phyloP scores from a whole-genome alignment of 805 yeast genomes.

The Cyberlindnera mycetangii region DNA sequence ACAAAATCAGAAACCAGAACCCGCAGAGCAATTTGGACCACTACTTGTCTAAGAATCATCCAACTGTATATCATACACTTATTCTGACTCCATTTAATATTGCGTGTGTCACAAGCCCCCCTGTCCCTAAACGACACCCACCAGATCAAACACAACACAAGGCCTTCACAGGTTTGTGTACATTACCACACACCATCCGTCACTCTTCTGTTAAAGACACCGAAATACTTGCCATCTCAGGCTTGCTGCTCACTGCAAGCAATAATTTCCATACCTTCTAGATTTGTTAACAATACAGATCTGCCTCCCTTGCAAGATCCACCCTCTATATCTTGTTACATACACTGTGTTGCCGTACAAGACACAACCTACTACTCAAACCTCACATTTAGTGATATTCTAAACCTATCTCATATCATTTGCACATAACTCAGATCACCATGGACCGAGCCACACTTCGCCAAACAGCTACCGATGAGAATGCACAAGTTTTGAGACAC shows the following conservation, averaged over 20 bases:
- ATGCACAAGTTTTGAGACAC: slow-evolving; percentile 22
- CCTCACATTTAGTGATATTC: neutral
- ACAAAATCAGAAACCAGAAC: neutral
- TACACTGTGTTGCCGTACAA: neutral
- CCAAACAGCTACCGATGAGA: slow-evolving; percentile 24
- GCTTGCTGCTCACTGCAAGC: neutral
- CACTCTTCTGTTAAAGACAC: too few species aligned
- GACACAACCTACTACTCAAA: too few species aligned
- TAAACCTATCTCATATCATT: neutral
- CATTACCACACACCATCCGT: too few species aligned
- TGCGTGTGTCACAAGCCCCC: too few species aligned
- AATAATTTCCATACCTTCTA: neutral
- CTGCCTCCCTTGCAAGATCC: neutral
- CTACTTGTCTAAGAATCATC: neutral
- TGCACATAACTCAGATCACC: neutral
- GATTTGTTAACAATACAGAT: neutral
- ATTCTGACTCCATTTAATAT: too few species aligned
- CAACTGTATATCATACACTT: too few species aligned
- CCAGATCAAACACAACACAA: too few species aligned
- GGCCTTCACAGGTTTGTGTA: too few species aligned
- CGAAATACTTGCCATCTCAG: too few species aligned
- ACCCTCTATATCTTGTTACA: neutral
- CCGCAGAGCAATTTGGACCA: neutral
- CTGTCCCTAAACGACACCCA: too few species aligned
- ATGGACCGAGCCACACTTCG: slow-evolving; percentile 24